Evolutionary conservation across 148 eudicot genomes (phyloP), one percentile per base, ranked within the genome.

Genomic region (Spergularia bocconei): DNA sequence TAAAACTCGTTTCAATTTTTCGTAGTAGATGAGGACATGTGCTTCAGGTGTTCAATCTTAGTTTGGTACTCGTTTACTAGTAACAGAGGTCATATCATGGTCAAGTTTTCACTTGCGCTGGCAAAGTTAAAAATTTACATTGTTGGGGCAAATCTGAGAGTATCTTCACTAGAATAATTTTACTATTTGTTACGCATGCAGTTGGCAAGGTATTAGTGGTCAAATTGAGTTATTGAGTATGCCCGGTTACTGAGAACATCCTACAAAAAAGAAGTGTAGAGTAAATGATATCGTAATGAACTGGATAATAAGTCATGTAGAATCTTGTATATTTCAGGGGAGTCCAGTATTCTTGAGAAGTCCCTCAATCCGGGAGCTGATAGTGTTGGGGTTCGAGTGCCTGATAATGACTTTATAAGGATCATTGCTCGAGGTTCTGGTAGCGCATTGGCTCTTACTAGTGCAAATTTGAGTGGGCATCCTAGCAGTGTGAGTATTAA

Each of bases 401-500:
- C 98, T 38, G 89, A 91, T 69, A 85, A 78, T 62, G 73, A 87
- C 80, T 93, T 93, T 61, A 93, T 93, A 55, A 84, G 98, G 79
- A 59, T 82, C 13, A 73, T 91, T 78, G 88, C 90, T 63, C 89
- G 87, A 44, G 92, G 91, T 64, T 90, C 89, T 58, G 80, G 84
- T 74, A 92, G 96, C 77, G 97, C 96, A 21, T 75, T 95, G 77
- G 99, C 99, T 67, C 96, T 90, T 63, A 95, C 97, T 14, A 95
- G 99, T 81, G 99, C 97, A 75, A 95, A 95, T 81, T 83, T 92
- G 65, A 95, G 93, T 57, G 97, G 98, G 59, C 82, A 88, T 72
- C 93, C 96, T 47, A 95, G 99, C 77, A 95, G 94, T 73, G 89
- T 95, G 9, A 76, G 85, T 81, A 78, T 92, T 67, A 74, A 86